phyloP scores from a whole-genome alignment of 495 filamentous ascomycete genomes.

The Neurospora sublineolata region DNA sequence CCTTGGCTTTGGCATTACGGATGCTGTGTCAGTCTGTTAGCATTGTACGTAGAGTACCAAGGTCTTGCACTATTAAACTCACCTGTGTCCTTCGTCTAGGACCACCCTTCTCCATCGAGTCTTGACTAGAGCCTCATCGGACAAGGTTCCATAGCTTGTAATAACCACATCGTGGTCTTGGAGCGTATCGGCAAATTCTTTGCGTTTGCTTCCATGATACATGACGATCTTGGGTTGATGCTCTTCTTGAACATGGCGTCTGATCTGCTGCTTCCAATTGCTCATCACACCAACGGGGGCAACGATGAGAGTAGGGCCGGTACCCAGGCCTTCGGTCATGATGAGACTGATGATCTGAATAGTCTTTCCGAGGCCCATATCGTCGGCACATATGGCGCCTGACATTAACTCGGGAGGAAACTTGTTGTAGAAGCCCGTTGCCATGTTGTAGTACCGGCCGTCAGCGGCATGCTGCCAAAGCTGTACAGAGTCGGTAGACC shows the following conservation, averaged over 20 bases:
- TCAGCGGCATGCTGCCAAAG: constrained; percentile 57
- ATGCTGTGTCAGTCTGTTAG: constrained; percentile 34
- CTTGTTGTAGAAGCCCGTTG: constrained; percentile 56
- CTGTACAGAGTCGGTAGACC: constrained; percentile 58
- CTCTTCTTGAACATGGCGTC: constrained; percentile 54
- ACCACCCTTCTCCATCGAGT: constrained; percentile 72
- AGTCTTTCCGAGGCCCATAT: constrained; percentile 94
- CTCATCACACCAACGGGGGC: constrained; percentile 83
- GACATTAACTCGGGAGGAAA: constrained; percentile 51
- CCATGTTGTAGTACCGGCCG: constrained; percentile 58
- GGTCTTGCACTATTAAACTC: neutral
- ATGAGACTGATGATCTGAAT: constrained; percentile 79
- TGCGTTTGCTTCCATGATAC: constrained; percentile 59
- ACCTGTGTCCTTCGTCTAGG: constrained; percentile 69
- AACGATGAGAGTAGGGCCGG: constrained; percentile 57
- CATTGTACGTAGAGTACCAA: neutral
- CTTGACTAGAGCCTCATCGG: constrained; percentile 45
- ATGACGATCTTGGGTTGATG: constrained; percentile 53
- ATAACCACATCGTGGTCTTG: constrained; percentile 61
- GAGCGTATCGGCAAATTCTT: constrained; percentile 45
- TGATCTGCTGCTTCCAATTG: constrained; percentile 80
- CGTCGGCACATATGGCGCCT: constrained; percentile 82
- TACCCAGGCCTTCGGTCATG: constrained; percentile 44
- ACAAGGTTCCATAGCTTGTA: constrained; percentile 64
- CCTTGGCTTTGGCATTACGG: constrained; percentile 64